These are phyloP conservation scores for Trametes gibbosa DNA, from an alignment of 768 basidiomycete genomes.

Conservation along the genomic window DNA sequence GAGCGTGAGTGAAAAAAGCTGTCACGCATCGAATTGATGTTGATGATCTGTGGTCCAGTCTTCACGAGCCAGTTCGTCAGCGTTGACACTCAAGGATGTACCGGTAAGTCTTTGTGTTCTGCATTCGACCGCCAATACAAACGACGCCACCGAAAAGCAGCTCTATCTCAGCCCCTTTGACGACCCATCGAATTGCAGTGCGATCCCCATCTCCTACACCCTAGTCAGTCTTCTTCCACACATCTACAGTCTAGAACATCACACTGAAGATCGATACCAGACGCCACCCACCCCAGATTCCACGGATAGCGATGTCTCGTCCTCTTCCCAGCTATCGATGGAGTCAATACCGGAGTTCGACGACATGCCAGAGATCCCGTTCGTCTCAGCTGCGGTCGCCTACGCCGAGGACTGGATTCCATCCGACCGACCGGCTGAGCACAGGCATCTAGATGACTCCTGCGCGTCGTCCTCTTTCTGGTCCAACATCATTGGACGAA, in stretches of 20 bases:
- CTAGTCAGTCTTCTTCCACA: conserved; percentile 17
- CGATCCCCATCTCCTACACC: conserved; percentile 20
- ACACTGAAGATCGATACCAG: not conserved
- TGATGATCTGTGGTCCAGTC: conserved; percentile 10
- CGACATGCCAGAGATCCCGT: conserved; percentile 30
- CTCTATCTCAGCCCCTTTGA: not conserved
- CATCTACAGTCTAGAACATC: too few relatives aligned
- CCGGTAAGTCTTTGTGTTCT: conserved; percentile 13
- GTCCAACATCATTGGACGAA: conserved; percentile 26
- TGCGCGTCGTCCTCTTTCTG: conserved; percentile 33
- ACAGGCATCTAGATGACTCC: conserved; percentile 16
- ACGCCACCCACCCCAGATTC: conserved; percentile 19
- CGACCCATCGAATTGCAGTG: not conserved
- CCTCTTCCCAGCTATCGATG: conserved; percentile 24
- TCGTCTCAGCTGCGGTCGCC: conserved; percentile 20
- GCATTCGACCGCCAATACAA: not conserved
- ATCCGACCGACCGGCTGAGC: conserved; percentile 12
- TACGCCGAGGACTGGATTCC: conserved; percentile 14
- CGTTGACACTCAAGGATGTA: conserved; percentile 14
- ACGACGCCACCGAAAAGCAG: not conserved
- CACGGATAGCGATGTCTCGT: conserved; percentile 20
- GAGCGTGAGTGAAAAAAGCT: conserved; percentile 20
- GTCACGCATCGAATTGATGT: not conserved
- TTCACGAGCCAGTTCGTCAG: conserved; percentile 20
- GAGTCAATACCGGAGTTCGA: conserved; percentile 21